Base-by-base conservation (phyloP, 148 eudicot species). In the Camellia granthamiana region DNA sequence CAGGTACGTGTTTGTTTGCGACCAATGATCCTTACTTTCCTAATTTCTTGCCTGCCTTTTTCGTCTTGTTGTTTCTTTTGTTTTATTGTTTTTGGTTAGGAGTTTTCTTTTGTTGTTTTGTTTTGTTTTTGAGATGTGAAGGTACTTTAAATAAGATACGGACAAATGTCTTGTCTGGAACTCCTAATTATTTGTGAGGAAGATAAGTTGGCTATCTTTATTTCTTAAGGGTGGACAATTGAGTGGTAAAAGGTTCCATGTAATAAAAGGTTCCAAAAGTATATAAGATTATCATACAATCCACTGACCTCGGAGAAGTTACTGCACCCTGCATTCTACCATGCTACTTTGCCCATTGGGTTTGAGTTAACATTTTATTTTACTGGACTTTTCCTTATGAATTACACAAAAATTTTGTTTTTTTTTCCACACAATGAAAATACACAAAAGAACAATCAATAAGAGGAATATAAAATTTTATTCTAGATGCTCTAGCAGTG, bases 1-100 rank as follows among this genome's bases (percentile, higher is more conserved):
- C 72, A 92, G 89, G 98, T 95, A 86, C 16, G 77, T 78, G 21
- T 77, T 46, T 58, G 19, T 38, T 38, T 19, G 13, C 42, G 63
- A 77, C 82, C 41, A 11, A 23, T 51, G n/a, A 54, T 46, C 1
- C 49, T 18, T 81, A 1, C 14, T 44, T 70, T 68, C 30, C 67
- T 59, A 23, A 12, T 71, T 59, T 62, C 72, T 72, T 13, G 13
- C 52, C 75, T 78, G 7, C 14, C 58, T 79, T 54, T 51, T 19
- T 44, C 44, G 12, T 68, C 23, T 42, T 74, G 49, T 38, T 9
- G 21, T 9, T 19, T 54, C 49, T 73, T 41, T 65, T 16, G 43
- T 23, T 23, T 23, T 23, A 23, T 23, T 23, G 30, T 69, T 69
- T 2, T 42, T 69, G 13, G 3, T 69, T 44, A 2, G 18, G 16